Evolutionary conservation across 2,329 filamentous ascomycete species (phyloP), one percentile per base, ranked within the genome.

Genomic region (Sporothrix mexicana): DNA sequence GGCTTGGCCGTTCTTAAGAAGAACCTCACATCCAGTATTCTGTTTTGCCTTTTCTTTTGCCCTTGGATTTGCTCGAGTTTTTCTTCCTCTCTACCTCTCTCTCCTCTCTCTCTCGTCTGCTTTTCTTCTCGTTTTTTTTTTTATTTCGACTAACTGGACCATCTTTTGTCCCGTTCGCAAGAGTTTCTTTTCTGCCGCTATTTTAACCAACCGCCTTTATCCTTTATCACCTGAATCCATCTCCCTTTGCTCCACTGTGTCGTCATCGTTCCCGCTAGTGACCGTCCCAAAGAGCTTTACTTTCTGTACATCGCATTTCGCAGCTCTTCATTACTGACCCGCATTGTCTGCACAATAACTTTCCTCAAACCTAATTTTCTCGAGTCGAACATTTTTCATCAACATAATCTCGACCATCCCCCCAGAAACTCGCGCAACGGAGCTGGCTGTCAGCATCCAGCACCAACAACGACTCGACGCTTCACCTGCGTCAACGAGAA

Each of bases 231-330:
- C 47, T 23, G 10, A 51, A 53, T 12, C 66, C 7, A 8, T 69
- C 67, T 43, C 36, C 49, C 67, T 25, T 57, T 59, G 68, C 68
- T 70, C 68, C 68, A 70, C 53, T 9, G 51, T 70, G 68, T 70
- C 68, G 68, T 70, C 68, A 70, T 70, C 68, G 68, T 30, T 53
- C 41, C 53, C 53, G 41, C 41, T 59, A 61, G 68, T 53, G 68
- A 57, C 68, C n/a, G 53, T 47, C n/a, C 36, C 51, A 45, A n/a
- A 30, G 15, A 45, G 8, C 41, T 57, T 57, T 6, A 36, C 13
- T 36, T 36, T 36, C 5, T 36, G 30, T 36, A 36, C 30, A 7
- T 4, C 5, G 30, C 7, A 36, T 7, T 36, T 36, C 7, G 30
- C 51, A 57, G 30, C n/a, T 69, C 51, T 5, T n/a, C 67, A 15